A percentile compares a stretch with the other conserved stretches of the same genome.
These are phyloP conservation scores for Hericium coralloides DNA, from an alignment of 768 basidiomycete genomes.

Conservation along the genomic window DNA sequence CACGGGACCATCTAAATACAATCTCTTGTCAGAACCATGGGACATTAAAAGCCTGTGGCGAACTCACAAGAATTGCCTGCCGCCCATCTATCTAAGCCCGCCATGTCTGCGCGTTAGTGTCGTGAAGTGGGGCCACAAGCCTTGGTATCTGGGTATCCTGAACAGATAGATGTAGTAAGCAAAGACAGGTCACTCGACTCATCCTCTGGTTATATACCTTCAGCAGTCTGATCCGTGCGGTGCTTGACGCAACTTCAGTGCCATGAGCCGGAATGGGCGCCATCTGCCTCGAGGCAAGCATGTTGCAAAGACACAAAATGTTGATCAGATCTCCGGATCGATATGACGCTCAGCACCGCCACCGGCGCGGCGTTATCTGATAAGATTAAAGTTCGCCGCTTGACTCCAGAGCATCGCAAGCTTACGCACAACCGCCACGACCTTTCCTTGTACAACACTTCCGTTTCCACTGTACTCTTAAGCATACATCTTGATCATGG, in stretches of 20 bases:
- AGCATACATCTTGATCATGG: slow-evolving; percentile 22
- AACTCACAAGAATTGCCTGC: neutral
- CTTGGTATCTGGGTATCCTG: no score
- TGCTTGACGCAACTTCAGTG: neutral
- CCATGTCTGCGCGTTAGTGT: no score
- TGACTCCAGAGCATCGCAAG: neutral
- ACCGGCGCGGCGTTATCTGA: slow-evolving; percentile 2
- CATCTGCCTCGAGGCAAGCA: slow-evolving; percentile 1
- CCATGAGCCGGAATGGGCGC: neutral
- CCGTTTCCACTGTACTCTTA: neutral
- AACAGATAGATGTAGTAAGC: no score
- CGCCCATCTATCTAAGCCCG: neutral
- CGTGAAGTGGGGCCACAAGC: no score
- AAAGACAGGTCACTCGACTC: no score
- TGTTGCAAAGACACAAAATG: neutral
- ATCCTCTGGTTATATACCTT: no score
- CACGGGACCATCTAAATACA: slow-evolving; percentile 62
- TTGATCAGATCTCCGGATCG: neutral
- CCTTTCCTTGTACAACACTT: neutral
- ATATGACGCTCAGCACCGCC: neutral
- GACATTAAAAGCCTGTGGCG: neutral
- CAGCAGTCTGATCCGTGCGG: no score
- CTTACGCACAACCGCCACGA: neutral
- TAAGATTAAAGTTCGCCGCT: slow-evolving; percentile 5
- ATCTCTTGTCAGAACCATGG: neutral